A percentile compares a stretch with the other conserved stretches of the same genome.
These are phyloP conservation scores for Aspergillus bertholletiae DNA, from an alignment of 495 filamentous ascomycete genomes.

Conservation along the genomic window DNA sequence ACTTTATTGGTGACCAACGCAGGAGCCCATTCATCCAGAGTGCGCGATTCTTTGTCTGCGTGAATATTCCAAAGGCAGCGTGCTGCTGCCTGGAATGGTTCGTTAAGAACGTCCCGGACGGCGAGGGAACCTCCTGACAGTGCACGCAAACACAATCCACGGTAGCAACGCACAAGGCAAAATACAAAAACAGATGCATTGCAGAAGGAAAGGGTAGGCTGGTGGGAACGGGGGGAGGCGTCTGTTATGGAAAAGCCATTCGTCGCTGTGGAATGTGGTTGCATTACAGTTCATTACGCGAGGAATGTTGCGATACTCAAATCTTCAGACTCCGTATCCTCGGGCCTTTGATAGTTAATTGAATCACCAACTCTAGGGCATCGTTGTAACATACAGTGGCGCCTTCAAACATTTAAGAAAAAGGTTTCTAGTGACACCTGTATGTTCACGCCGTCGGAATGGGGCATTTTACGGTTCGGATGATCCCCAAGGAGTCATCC, in stretches of 20 bases:
- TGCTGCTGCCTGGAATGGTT: background rate
- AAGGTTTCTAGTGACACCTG: too few relatives aligned
- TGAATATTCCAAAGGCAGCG: background rate
- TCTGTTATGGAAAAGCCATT: constrained; percentile 38
- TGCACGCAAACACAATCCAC: constrained; percentile 4
- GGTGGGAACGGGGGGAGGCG: constrained; percentile 6
- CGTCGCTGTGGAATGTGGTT: constrained; percentile 30
- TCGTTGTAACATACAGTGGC: background rate
- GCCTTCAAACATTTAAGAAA: background rate
- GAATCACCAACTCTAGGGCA: background rate
- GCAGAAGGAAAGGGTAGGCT: constrained; percentile 4
- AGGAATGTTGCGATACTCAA: constrained; percentile 29
- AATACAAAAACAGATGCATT: constrained; percentile 14
- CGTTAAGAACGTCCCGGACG: background rate
- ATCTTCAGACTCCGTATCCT: background rate
- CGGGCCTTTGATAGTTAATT: background rate
- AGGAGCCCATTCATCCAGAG: background rate
- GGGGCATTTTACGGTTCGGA: background rate
- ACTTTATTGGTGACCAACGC: background rate
- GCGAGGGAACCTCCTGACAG: background rate
- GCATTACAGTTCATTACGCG: constrained; percentile 26
- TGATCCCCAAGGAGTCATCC: too few relatives aligned
- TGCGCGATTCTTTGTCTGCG: background rate
- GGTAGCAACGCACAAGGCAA: constrained; percentile 8
- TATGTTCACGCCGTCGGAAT: too few relatives aligned